Base-by-base conservation (phyloP, 495 filamentous ascomycete genomes). In the Pyrenopolyporus hunteri region DNA sequence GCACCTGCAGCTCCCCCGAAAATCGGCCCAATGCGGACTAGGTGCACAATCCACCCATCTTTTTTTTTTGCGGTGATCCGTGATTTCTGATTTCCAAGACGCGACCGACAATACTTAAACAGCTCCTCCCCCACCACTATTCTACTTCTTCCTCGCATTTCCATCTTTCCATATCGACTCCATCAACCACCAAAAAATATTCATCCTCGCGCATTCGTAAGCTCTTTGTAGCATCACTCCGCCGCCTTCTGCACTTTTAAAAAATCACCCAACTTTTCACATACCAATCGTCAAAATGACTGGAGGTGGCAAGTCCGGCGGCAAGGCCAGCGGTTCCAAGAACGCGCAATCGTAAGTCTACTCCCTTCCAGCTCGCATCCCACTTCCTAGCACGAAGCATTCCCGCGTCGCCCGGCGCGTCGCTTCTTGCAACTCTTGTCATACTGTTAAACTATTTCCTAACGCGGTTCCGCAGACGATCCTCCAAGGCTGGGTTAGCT, bases 401-500 rank as follows among this genome's bases (percentile, higher is more conserved):
- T 16, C 8, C 11, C 9, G 0, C 13, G 5, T 5, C 9, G 14
- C 11, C 13, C 13, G 14, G 17, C n/a, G 35, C 35, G 35, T 3
- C 13, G 9, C 26, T 5, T 29, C 26, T 29, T n/a, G 26, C 9
- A 29, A 29, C 7, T 39, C 35, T 17, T 13, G 2, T 6, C 3
- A 7, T 17, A 13, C 17, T 14, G 13, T 14, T 3, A 39, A 40
- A 23, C 17, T 2, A 19, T 33, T 40, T 40, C 22, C 37, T 42
- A 42, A 42, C 19, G 23, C 20, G 36, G 2, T 40, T 62, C 45
- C 52, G 65, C 52, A 98, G 94, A 59, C 95, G 94, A 80, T 98
- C 94, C 49, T 96, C 94, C 74, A 98, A 98, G 87, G 94, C 94
- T 57, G 94, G 94, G 87, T 89, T 98, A 70, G 94, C 94, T 68